Base-by-base conservation (phyloP, 2,329 filamentous ascomycete species). In the Malbranchea cinnamomea region DNA sequence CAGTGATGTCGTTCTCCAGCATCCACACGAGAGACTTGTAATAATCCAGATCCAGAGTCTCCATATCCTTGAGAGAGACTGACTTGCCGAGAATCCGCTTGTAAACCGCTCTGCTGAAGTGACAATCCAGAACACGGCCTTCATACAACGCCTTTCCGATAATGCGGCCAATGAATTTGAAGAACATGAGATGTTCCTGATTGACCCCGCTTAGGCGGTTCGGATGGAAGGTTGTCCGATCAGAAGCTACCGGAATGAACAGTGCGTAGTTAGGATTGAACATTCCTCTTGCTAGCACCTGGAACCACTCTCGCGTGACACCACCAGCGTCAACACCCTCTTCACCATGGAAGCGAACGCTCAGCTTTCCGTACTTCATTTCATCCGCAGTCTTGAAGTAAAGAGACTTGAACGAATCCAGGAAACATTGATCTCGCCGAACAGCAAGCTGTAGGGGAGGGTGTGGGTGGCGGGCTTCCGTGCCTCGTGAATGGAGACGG, bases 1-100 rank as follows among this genome's bases (percentile, higher is more conserved):
- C 89, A 4, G 85, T 93, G 44, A 98, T 98, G 50, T 98, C 87
- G 47, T 98, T 95, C 51, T 93, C 82, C 34, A 95, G 67, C 75
- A 98, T 95, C 91, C 91, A 98, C 37, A 89, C 74, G 13, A 98
- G 68, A 9, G 87, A 95, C 56, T 95, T 98, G 71, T 95, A 94
- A 62, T 98, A 98, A 47, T 98, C 87, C 3, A 92, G 76, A 53
- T 98, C 89, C 37, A 98, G 79, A 13, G 85, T 94, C 56, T 98
- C 89, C 84, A 98, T 95, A 48, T 98, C 89, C 62, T 98, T 98
- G 56, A 98, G 79, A 6, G 85, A 94, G 23, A 95, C 87, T 3
- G 82, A 74, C 53, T 91, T 92, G 50, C 89, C 82, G 16, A 98
- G 71, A 40, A 98, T 94, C 42, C 83, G 79, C 63, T 95, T 95